Conservation (phyloP, 2,329 filamentous ascomycete genomes). For the Aspergillus felis region DNA sequence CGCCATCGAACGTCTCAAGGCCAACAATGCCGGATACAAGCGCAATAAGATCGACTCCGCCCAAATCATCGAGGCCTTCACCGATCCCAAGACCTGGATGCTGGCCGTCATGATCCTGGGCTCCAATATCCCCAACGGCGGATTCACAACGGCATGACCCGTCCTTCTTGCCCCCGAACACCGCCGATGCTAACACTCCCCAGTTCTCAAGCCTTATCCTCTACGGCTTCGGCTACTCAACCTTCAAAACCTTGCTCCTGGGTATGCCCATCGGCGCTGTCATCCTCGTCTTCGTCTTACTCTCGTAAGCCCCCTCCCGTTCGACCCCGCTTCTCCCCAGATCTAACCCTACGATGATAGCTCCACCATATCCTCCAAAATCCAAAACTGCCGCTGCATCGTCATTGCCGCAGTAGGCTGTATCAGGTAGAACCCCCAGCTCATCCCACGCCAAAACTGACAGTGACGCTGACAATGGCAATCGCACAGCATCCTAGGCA, state of each 20-base stretch:
- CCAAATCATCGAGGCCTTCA: conserved; percentile 30
- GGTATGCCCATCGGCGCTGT: conserved; percentile 41
- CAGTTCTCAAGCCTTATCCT: conserved; percentile 34
- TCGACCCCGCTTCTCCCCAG: not conserved
- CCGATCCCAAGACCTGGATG: conserved; percentile 27
- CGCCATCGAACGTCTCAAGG: conserved; percentile 19
- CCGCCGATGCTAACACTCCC: conserved; percentile 4
- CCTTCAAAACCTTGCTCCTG: conserved; percentile 39
- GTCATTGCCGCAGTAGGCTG: conserved; percentile 13
- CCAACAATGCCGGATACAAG: conserved; percentile 24
- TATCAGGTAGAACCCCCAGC: not conserved
- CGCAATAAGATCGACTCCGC: conserved; percentile 40
- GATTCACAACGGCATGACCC: conserved; percentile 20
- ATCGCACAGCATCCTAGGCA: conserved; percentile 18
- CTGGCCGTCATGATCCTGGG: conserved; percentile 27
- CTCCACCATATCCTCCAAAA: conserved; percentile 4
- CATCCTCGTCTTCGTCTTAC: conserved; percentile 3
- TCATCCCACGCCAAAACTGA: not conserved
- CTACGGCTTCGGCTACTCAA: conserved; percentile 31
- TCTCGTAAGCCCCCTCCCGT: not conserved
- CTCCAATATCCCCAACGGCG: conserved; percentile 35
- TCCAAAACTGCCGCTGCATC: conserved; percentile 10
- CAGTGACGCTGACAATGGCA: not conserved
- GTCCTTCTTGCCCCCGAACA: not conserved
- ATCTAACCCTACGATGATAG: not conserved